Evolutionary conservation across 176 grass and related monocot genomes (phyloP).

Genomic region (Hordeum marinum): DNA sequence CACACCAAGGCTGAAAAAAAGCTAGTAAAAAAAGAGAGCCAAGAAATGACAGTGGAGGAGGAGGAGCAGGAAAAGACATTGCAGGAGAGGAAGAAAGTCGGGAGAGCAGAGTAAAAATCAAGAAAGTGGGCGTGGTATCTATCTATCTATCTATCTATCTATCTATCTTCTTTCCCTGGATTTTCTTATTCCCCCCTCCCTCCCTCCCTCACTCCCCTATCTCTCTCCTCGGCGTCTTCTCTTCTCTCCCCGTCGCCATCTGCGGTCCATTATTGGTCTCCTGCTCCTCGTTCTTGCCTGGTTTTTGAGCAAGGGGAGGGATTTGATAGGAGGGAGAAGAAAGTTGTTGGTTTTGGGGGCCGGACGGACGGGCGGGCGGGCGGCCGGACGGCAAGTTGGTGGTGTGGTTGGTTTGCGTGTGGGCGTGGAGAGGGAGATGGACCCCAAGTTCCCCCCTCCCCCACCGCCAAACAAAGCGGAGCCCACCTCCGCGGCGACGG

Average conservation of each 20-base stretch:
- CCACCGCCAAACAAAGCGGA: slow-evolving; percentile 71
- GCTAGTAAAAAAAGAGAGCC: too few relatives aligned
- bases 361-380: too few relatives aligned
- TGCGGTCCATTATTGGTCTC: slow-evolving; percentile 14
- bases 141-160: too few relatives aligned
- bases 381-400: not conserved
- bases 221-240: not conserved
- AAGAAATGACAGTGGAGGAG: not conserved
- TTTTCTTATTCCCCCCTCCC: slow-evolving; percentile 37
- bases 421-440: slow-evolving; percentile 54
- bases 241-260: not conserved
- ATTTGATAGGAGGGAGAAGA: slow-evolving; percentile 9
- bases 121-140: slow-evolving; percentile 47
- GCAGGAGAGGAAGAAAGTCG: slow-evolving; percentile 14
- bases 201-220: too few relatives aligned
- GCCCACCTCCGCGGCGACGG: slow-evolving; percentile 46
- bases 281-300: slow-evolving; percentile 9
- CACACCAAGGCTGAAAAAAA: not conserved
- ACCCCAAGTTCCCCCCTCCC: slow-evolving; percentile 63
- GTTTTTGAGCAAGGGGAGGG: not conserved
- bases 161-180: slow-evolving; percentile 25
- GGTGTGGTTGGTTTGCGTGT: slow-evolving; percentile 26
- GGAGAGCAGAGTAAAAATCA: slow-evolving; percentile 48
- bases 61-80: not conserved
- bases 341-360: not conserved